A percentile compares a stretch with the other conserved stretches of the same genome.
These are phyloP conservation scores for Herpetomonas samuelpessoai DNA, from an alignment of 208 protist species.

Conservation along the genomic window DNA sequence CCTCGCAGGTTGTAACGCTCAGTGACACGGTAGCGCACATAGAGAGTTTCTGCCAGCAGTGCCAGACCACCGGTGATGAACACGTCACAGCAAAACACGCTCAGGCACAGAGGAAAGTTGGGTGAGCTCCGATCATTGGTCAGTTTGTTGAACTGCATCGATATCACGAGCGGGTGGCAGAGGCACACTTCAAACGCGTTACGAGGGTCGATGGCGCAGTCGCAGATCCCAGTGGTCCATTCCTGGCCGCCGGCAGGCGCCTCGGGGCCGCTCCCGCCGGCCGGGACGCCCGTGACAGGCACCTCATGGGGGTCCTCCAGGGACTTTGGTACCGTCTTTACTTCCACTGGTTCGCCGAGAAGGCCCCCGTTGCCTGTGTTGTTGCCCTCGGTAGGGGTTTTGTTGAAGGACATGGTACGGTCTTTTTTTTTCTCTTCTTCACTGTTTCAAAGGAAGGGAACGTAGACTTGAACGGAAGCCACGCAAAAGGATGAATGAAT, in stretches of 20 bases:
- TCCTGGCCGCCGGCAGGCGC: no score
- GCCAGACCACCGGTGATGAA: constrained; percentile 5
- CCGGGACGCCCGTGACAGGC: no score
- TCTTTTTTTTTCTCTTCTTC: no score
- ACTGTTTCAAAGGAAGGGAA: constrained; percentile 3
- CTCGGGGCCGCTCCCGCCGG: no score
- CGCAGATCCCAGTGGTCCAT: constrained; percentile 25
- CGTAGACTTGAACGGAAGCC: neutral
- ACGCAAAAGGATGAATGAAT: neutral
- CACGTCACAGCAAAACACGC: constrained; percentile 15
- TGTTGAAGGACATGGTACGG: neutral
- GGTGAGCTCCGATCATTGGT: constrained; percentile 15
- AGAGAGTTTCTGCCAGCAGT: constrained; percentile 6
- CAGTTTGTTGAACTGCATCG: constrained; percentile 22
- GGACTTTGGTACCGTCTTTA: no score
- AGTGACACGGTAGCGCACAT: constrained; percentile 21
- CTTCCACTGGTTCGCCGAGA: no score
- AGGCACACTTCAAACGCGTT: constrained; percentile 18
- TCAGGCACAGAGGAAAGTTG: constrained; percentile 17
- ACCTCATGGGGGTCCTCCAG: no score
- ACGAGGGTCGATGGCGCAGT: constrained; percentile 12
- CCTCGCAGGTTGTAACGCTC: constrained; percentile 15
- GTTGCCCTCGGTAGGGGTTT: neutral
- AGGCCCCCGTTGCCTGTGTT: no score
- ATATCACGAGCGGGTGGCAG: constrained; percentile 23